These are phyloP conservation scores for Schoenoplectus triqueter DNA, from an alignment of 202 grass and related monocot species.

Conservation along the genomic window DNA sequence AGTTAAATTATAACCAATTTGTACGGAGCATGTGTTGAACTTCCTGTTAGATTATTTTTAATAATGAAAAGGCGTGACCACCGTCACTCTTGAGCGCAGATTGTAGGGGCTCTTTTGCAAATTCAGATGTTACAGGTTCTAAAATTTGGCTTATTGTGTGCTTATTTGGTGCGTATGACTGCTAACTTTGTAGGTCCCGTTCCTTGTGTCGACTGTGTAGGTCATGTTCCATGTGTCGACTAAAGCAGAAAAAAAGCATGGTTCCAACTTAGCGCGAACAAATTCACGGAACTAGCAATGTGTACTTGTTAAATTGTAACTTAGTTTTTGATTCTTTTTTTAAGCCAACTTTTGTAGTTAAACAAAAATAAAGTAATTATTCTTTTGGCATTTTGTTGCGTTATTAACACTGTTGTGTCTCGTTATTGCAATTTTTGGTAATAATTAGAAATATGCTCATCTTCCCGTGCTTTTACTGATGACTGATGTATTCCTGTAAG, in stretches of 20 bases:
- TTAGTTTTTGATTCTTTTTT: background rate
- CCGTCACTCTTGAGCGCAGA: background rate
- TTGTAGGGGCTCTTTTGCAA: background rate
- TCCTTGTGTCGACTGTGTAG: background rate
- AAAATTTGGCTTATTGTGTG: background rate
- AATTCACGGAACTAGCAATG: background rate
- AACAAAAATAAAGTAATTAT: background rate
- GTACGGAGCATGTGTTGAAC: background rate
- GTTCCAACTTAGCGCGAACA: background rate
- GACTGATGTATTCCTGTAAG: background rate
- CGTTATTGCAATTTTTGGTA: background rate
- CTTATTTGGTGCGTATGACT: background rate
- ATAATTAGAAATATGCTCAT: background rate
- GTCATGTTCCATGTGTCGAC: no score
- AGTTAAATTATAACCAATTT: background rate
- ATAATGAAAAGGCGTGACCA: background rate
- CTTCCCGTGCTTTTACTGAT: background rate
- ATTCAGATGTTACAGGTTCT: background rate
- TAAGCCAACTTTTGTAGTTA: background rate
- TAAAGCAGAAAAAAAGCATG: background rate
- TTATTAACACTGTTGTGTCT: background rate
- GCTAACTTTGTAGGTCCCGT: background rate
- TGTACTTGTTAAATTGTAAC: slow-evolving; percentile 12
- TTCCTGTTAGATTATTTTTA: background rate
- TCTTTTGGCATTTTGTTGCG: background rate